phyloP scores from a whole-genome alignment of 371 early-diverging fungal species.

The Apophysomyces variabilis region DNA sequence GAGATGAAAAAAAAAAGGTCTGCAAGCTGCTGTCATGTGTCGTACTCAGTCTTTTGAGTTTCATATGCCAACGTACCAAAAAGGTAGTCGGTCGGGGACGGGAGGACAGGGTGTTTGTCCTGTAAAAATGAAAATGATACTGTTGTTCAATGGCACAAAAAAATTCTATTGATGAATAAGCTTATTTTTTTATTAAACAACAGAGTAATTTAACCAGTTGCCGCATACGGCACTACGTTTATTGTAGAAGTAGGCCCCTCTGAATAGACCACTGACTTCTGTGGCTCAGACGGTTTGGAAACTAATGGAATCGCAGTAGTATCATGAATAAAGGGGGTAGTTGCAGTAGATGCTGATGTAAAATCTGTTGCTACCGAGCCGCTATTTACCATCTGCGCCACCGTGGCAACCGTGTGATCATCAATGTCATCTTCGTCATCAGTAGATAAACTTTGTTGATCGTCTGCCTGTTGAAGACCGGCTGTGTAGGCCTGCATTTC shows the following conservation, averaged over 20 bases:
- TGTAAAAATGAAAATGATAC: not conserved
- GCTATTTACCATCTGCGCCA: slow-evolving; percentile 27
- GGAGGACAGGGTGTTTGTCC: not conserved
- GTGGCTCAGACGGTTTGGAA: slow-evolving; percentile 12
- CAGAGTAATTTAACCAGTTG: slow-evolving; percentile 2
- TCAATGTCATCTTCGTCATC: slow-evolving; percentile 20
- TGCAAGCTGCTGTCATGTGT: slow-evolving; percentile 11
- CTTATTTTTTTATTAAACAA: no score
- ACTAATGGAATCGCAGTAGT: slow-evolving; percentile 13
- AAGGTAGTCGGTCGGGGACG: slow-evolving; percentile 4
- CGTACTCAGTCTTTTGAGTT: not conserved
- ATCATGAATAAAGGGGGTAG: slow-evolving; percentile 7
- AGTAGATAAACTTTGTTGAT: slow-evolving; percentile 12
- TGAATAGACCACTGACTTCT: not conserved
- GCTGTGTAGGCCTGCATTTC: slow-evolving; percentile 68
- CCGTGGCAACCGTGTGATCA: slow-evolving; percentile 21
- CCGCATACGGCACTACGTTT: not conserved
- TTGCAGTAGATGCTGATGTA: not conserved
- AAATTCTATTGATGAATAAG: not conserved
- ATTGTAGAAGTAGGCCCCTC: not conserved
- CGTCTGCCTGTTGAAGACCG: slow-evolving; percentile 22
- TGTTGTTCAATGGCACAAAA: not conserved
- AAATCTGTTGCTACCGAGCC: not conserved
- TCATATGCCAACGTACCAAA: slow-evolving; percentile 2
- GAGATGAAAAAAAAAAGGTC: not conserved